Evolutionary conservation across 2,329 filamentous ascomycete species (phyloP), one percentile per base, ranked within the genome.

Genomic region (Pseudogymnoascus sp.): DNA sequence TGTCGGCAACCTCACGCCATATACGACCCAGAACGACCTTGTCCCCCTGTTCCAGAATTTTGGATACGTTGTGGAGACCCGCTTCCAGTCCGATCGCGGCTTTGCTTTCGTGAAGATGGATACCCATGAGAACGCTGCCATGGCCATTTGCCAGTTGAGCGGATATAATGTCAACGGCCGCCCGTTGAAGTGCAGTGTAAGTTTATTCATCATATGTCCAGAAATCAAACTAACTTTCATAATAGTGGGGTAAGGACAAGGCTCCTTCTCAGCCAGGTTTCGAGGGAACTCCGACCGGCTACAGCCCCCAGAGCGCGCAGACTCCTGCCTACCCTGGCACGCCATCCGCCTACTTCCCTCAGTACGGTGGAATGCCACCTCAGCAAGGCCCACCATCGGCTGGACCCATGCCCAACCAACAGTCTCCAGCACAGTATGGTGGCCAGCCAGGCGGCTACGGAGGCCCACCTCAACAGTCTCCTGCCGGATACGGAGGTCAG

Each of bases 31-130:
- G 74, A 93, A 92, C 72, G 95, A 99, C 71, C 86, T 99, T 33
- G 90, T 99, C n/a, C 95, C 95, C 4, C 83, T 99, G 38, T 99
- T 99, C 82, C 91, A 96, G 77, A 97, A 97, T 80, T 99, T 97
- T 74, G 95, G 95, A 64, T 97, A 91, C 72, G 95, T 99, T 50
- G 90, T 96, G 61, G 95, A 99, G 79, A 97, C 93, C 61, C 90
- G 95, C 65, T 96, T 99, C 83, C 95, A 99, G 78, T 92, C 95
- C 63, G 95, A 99, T 76, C 90, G 95, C 69, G 95, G 95, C 13
- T 99, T 99, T 75, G 92, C 95, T 7, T 99, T 99, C 76, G 91
- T 99, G 77, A 99, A 99, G 82, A 96, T 99, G 93, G 95, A 99
- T 75, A 89, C 87, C 6, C 95, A 99, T 73, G 95, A 99, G 79